phyloP scores from a whole-genome alignment of 2,329 filamentous ascomycete species.

The Colletotrichum falcatum region DNA sequence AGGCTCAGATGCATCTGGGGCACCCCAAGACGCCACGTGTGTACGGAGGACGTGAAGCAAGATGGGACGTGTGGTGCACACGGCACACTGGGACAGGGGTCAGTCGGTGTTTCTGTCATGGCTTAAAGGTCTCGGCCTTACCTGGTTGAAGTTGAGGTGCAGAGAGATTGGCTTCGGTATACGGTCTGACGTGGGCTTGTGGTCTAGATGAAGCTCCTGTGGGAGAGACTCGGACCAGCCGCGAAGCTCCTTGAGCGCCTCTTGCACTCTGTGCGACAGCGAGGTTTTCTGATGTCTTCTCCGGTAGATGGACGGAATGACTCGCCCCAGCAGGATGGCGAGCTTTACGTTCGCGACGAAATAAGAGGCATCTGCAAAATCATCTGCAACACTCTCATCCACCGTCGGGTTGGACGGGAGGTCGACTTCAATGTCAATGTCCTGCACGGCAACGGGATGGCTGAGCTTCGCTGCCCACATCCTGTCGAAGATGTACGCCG shows the following conservation, averaged over 20 bases:
- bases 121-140: fast-evolving
- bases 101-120: fast-evolving
- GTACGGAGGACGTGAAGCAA: constrained; percentile 50
- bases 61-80: constrained; percentile 51
- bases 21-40: constrained; percentile 45
- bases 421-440: constrained; percentile 61
- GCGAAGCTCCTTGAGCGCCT: constrained; percentile 47
- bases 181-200: constrained; percentile 29
- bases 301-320: constrained; percentile 50
- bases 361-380: constrained; percentile 51
- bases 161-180: constrained; percentile 48
- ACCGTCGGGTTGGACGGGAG: constrained; percentile 53
- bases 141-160: constrained; percentile 50
- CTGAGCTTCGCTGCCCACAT: constrained; percentile 63
- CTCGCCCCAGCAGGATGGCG: constrained; percentile 48
- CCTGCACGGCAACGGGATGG: constrained; percentile 60
- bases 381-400: constrained; percentile 43
- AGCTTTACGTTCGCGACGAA: constrained; percentile 53
- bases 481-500: constrained; percentile 57
- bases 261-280: constrained; percentile 50
- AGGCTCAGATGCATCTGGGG: constrained; percentile 40
- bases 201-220: constrained; percentile 48
- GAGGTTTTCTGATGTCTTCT: constrained; percentile 47
- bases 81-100: constrained; percentile 46
- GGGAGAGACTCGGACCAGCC: constrained; percentile 50